phyloP scores from a whole-genome alignment of 495 filamentous ascomycete genomes.

The Durotheca rogersii region DNA sequence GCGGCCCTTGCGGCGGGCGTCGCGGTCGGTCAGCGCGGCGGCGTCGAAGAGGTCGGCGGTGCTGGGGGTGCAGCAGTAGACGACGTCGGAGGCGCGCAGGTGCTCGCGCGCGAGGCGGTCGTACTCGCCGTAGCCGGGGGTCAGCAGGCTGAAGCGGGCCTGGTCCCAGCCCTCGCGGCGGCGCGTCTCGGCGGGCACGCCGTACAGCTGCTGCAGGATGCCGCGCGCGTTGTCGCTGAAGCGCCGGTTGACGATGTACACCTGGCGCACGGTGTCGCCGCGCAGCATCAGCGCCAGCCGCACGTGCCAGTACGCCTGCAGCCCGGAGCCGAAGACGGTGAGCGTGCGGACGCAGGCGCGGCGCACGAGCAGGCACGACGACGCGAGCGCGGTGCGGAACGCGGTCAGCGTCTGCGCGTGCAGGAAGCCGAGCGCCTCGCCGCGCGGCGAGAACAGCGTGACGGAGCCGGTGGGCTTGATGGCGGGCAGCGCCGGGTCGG shows the following conservation, averaged over 20 bases:
- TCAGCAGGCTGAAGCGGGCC: constrained; percentile 69
- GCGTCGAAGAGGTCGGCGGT: constrained; percentile 53
- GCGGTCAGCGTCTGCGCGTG: constrained; percentile 86
- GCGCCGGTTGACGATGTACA: constrained; percentile 74
- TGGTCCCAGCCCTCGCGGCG: constrained; percentile 56
- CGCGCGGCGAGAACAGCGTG: constrained; percentile 65
- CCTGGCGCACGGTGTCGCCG: constrained; percentile 66
- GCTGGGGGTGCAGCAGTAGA: constrained; percentile 68
- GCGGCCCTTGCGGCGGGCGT: constrained; percentile 73
- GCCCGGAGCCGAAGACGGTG: constrained; percentile 84
- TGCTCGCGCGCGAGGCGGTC: constrained; percentile 63
- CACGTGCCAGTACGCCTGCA: constrained; percentile 92
- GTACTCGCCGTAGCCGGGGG: constrained; percentile 71
- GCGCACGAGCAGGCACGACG: constrained; percentile 69
- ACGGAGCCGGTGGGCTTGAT: constrained; percentile 76
- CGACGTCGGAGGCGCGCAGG: constrained; percentile 67
- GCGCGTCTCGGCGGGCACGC: constrained; percentile 46
- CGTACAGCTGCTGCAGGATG: constrained; percentile 60
- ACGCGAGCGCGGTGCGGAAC: constrained; percentile 87
- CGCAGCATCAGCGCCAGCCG: constrained; percentile 76
- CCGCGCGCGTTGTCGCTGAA: constrained; percentile 57
- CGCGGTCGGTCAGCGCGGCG: constrained; percentile 59
- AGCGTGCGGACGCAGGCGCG: constrained; percentile 69
- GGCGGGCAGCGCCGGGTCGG: constrained; percentile 22
- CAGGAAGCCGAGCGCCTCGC: constrained; percentile 74